Evolutionary conservation across 257 asterid genomes (phyloP).

Genomic region (Datura wrightii): DNA sequence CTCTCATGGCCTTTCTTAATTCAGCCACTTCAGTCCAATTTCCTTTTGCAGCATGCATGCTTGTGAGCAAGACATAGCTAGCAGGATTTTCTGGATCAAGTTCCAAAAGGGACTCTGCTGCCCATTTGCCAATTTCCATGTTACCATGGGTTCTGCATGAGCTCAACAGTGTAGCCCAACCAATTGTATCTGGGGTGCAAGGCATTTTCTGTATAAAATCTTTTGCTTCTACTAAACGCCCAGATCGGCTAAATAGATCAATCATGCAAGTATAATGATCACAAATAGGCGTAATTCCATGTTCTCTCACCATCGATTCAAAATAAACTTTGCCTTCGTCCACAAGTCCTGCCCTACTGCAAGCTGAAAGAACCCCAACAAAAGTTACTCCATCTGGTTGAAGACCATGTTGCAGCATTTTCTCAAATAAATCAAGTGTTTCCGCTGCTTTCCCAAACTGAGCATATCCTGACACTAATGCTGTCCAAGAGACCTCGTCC

Average conservation of each 20-base stretch:
- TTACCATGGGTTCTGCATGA: conserved; percentile 52
- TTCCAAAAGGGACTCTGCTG: conserved; percentile 49
- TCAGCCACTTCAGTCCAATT: conserved; percentile 56
- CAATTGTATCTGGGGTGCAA: conserved; percentile 51
- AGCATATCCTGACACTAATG: conserved; percentile 81
- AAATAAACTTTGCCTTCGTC: conserved; percentile 70
- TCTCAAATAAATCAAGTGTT: conserved; percentile 70
- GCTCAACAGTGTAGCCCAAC: conserved; percentile 56
- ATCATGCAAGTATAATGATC: conserved; percentile 66
- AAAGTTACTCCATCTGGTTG: conserved; percentile 81
- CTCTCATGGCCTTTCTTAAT: conserved; percentile 55
- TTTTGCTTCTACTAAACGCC: conserved; percentile 74
- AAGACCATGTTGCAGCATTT: conserved; percentile 68
- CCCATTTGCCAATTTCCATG: conserved; percentile 55
- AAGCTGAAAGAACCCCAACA: conserved; percentile 83
- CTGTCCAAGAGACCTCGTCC: conserved; percentile 93
- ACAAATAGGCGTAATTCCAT: conserved; percentile 58
- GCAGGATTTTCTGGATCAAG: conserved; percentile 53
- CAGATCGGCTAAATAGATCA: conserved; percentile 84
- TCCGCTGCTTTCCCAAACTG: conserved; percentile 84
- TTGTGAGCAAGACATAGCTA: conserved; percentile 50
- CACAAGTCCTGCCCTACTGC: conserved; percentile 86
- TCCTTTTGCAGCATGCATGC: conserved; percentile 51
- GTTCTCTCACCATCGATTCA: conserved; percentile 63
- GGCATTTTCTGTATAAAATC: conserved; percentile 80